Evolutionary conservation across 1,284 basidiomycete species (phyloP), one percentile per base, ranked within the genome.

Genomic region (Ceratobasidium sp.): DNA sequence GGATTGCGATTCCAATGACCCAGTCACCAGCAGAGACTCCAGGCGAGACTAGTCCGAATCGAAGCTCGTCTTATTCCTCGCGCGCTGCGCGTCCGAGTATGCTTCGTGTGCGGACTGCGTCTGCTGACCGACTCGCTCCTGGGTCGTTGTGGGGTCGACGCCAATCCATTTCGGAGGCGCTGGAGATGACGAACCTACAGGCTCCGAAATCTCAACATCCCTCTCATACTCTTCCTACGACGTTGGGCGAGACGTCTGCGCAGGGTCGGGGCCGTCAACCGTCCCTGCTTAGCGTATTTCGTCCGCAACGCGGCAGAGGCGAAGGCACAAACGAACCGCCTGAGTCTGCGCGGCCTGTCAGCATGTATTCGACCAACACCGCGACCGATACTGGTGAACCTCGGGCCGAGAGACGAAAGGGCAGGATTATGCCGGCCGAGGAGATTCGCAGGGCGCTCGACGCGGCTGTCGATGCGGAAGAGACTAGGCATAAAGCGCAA

Each of bases 381-480:
- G 71, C 58, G 7, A 40, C 44, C 3, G 71, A 75, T 7, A 60
- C 60, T 9, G 60, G 71, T 6, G 71, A 64, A 33, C 33, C 42
- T 18, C 26, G 60, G 46, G 20, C 42, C 33, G 71, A 75, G 9
- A 64, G 23, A 46, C 53, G 71, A 10, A 49, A n/a, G 44, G 44
- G 42, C 9, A 49, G 60, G 39, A 40, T 46, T 44, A 9, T 64
- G 44, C 26, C 71, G 1, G 58, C 58, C 23, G 71, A 75, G 3
- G 71, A 75, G 10, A 44, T 75, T 15, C 71, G 58, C 46, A 75
- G 40, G 46, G 71, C 71, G 2, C 60, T 75, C 1, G 71, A 75
- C 15, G 60, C 40, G 39, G 53, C 71, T 7, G 71, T 75, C 18
- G n/a, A 23, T 6, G 71, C 71, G 39, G 71, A 75, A 40, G 71